Evolutionary conservation across 768 basidiomycete species (phyloP).

Genomic region (Podaxis sp.): DNA sequence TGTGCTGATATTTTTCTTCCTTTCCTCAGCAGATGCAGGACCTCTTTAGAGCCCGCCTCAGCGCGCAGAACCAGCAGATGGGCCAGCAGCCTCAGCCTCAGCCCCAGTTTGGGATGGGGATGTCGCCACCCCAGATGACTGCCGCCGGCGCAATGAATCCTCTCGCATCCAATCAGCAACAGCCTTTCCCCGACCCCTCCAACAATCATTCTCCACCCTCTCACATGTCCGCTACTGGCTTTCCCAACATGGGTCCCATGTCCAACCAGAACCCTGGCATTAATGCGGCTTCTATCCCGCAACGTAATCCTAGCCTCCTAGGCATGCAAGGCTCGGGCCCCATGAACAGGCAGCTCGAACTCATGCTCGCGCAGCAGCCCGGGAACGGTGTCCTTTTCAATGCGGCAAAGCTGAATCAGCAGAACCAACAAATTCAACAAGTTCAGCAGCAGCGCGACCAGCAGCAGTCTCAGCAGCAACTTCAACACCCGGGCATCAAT

Average conservation of each 20-base stretch:
- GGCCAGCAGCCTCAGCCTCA: slow-evolving; percentile 45
- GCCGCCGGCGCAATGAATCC: slow-evolving; percentile 17
- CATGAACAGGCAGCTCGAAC: slow-evolving; percentile 42
- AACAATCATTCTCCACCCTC: slow-evolving; percentile 32
- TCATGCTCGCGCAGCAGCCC: slow-evolving; percentile 49
- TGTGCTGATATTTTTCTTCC: slow-evolving; percentile 23
- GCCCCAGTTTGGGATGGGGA: slow-evolving; percentile 35
- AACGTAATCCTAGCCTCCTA: slow-evolving; percentile 16
- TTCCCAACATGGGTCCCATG: slow-evolving; percentile 37
- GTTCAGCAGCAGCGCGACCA: slow-evolving; percentile 32
- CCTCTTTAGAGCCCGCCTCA: slow-evolving; percentile 10
- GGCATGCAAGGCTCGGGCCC: slow-evolving; percentile 28
- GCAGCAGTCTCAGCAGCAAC: slow-evolving; percentile 29
- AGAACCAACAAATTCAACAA: slow-evolving; percentile 29
- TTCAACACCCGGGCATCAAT: slow-evolving; percentile 33
- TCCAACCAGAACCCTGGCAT: slow-evolving; percentile 29
- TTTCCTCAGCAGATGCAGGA: slow-evolving; percentile 16
- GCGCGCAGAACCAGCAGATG: slow-evolving; percentile 45
- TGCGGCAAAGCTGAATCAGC: slow-evolving; percentile 33
- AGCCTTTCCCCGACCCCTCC: slow-evolving; percentile 35
- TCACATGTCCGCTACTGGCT: slow-evolving; percentile 40
- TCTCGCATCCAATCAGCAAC: slow-evolving; percentile 15
- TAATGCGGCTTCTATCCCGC: slow-evolving; percentile 23
- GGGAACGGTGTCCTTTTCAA: slow-evolving; percentile 43
- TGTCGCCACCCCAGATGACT: slow-evolving; percentile 35